phyloP scores from a whole-genome alignment of 176 grass and related monocot species.

The Hyparrhenia diplandra region DNA sequence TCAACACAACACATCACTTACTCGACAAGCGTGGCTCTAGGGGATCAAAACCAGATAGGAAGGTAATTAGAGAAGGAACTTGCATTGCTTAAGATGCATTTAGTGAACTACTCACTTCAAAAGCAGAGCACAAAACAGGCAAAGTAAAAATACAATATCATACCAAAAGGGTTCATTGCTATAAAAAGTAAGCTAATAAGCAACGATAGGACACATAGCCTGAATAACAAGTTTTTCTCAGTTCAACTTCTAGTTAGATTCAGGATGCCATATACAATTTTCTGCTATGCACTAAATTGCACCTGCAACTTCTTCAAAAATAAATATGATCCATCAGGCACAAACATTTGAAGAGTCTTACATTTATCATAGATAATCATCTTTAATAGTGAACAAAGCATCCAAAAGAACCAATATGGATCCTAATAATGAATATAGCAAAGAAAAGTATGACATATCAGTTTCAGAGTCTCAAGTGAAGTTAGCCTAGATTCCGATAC shows the following conservation, averaged over 20 bases:
- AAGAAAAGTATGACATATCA: not conserved
- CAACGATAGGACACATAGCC: not conserved
- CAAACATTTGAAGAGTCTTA: not conserved
- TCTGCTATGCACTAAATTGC: not conserved
- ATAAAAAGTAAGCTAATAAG: not conserved
- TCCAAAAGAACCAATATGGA: not conserved
- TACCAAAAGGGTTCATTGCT: not conserved
- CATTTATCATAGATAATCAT: not conserved
- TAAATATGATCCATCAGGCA: not conserved
- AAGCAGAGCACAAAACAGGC: not conserved
- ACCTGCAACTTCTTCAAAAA: not conserved
- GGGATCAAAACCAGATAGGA: not conserved
- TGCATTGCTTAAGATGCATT: not conserved
- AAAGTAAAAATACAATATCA: not conserved
- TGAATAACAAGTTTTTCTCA: not conserved
- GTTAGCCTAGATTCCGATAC: not conserved
- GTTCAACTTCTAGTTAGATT: not conserved
- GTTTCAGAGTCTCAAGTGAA: not conserved
- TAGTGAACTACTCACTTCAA: not conserved
- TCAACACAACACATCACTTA: not conserved
- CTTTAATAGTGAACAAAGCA: not conserved
- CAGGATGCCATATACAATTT: not conserved
- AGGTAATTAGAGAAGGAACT: constrained; percentile 1
- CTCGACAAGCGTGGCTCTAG: not conserved
- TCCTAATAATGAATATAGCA: not conserved